Percentiles rank a stretch among this genome's conserved stretches.
These are phyloP conservation scores for Capronia americana DNA, from an alignment of 2,329 filamentous ascomycete species.

Conservation along the genomic window DNA sequence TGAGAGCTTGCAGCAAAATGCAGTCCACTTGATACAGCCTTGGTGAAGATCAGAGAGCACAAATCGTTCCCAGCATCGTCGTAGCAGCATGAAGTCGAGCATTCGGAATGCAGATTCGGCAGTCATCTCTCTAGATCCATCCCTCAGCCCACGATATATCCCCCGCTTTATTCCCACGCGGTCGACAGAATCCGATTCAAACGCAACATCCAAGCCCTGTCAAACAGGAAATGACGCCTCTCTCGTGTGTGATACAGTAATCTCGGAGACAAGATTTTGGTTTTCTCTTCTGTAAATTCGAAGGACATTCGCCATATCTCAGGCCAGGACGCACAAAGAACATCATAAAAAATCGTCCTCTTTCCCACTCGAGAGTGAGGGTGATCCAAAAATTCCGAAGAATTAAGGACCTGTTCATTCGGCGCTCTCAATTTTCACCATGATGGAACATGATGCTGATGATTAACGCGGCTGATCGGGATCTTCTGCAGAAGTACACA, in stretches of 20 bases:
- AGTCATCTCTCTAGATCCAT: constrained; percentile 25
- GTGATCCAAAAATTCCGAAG: constrained; percentile 39
- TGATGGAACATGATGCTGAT: constrained; percentile 61
- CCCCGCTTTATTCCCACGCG: constrained; percentile 24
- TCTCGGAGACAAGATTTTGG: constrained; percentile 94
- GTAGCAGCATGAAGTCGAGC: constrained; percentile 12
- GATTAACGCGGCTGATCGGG: constrained; percentile 72
- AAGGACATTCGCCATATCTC: constrained; percentile 45
- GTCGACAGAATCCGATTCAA: constrained; percentile 36
- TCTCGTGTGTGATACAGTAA: constrained; percentile 81
- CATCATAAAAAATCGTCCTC: constrained; percentile 90
- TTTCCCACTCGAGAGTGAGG: constrained; percentile 49
- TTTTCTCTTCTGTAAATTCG: constrained; percentile 69
- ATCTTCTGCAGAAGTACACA: constrained; percentile 56
- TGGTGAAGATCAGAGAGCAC: constrained; percentile 8
- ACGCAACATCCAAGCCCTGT: constrained; percentile 43
- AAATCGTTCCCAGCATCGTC: background rate
- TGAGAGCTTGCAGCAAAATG: constrained; percentile 13
- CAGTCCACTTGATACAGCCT: constrained; percentile 22
- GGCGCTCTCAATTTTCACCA: constrained; percentile 62
- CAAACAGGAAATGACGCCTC: constrained; percentile 55
- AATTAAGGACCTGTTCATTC: constrained; percentile 48
- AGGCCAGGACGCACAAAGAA: constrained; percentile 84
- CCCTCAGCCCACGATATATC: constrained; percentile 30
- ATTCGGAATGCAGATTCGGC: constrained; percentile 20